Evolutionary conservation across 1,139 yeast species (phyloP), one percentile per base, ranked within the genome.

Genomic region (Debaryomyces nepalensis): DNA sequence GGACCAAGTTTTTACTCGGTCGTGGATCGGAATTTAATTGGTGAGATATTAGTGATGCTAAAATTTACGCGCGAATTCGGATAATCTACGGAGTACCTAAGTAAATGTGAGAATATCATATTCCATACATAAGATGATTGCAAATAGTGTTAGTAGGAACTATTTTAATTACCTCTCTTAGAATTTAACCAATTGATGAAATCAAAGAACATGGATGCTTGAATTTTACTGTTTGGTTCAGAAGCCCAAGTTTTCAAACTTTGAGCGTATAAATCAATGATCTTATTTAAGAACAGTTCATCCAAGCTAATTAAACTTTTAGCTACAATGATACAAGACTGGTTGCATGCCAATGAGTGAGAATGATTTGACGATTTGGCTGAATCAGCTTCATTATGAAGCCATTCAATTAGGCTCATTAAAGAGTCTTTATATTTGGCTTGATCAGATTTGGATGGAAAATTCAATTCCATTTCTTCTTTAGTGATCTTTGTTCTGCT

Each of bases 101-200:
- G 42, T 42, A 42, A 26, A 39, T 33, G 15, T 30, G 38, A 31
- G 38, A 16, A 29, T 26, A 18, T 18, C n/a, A n/a, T n/a, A n/a
- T n/a, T n/a, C n/a, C n/a, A n/a, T 5, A 10, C 5, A 4, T 16
- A 29, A 11, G 10, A 36, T 7, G 33, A 29, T 24, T 38, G 37
- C 37, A 39, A 33, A 39, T 10, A n/a, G n/a, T n/a, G n/a, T n/a
- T n/a, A n/a, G n/a, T n/a, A n/a, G n/a, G n/a, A n/a, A n/a, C n/a
- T n/a, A 11, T 8, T 18, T 12, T 32, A 37, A 15, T 41, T 39
- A 40, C 41, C 43, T 60, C 54, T 68, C 45, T 63, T 77, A 5
- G 84, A 68, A 44, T 76, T 77, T 39, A 87, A 59, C 95, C 95
- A 90, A 63, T 89, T 89, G 56, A 87, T 75, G 48, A 89, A 81